A percentile compares a stretch with the other conserved stretches of the same genome.
Evolutionary conservation across 1,284 basidiomycete genomes (phyloP).

Genomic region (Puccinia brachypodii): DNA sequence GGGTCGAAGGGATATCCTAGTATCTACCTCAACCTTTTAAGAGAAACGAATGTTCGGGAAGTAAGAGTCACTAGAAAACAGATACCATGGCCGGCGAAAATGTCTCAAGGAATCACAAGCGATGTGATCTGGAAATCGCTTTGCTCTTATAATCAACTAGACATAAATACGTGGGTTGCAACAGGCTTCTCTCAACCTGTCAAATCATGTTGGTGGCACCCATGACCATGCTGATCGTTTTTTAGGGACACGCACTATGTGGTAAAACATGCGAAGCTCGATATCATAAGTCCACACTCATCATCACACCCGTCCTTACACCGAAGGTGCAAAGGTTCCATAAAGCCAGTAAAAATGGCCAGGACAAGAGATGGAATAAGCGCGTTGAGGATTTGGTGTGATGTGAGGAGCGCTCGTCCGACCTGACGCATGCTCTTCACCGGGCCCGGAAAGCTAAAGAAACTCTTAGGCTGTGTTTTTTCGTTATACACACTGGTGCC

Average conservation of each 20-base stretch:
- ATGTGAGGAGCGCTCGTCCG: no score
- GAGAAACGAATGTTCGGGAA: not conserved
- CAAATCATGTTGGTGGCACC: not conserved
- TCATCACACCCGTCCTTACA: conserved; percentile 1
- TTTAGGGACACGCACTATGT: not conserved
- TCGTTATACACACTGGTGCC: no score
- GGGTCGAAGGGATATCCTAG: not conserved
- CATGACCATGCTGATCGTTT: not conserved
- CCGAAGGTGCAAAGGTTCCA: not conserved
- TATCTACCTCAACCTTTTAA: not conserved
- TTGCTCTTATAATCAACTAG: not conserved
- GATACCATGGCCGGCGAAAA: not conserved
- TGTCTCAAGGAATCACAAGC: not conserved
- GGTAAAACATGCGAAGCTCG: not conserved
- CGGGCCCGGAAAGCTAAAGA: not conserved
- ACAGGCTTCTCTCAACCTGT: not conserved
- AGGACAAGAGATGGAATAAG: not conserved
- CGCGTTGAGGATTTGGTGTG: not conserved
- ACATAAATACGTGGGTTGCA: no score
- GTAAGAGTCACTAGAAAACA: not conserved
- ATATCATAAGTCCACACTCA: not conserved
- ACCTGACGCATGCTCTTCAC: not conserved
- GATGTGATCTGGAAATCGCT: not conserved
- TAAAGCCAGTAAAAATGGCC: not conserved
- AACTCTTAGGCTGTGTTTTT: not conserved